Base-by-base conservation (phyloP, 1,284 basidiomycete genomes). In the Austroboletus niveus region DNA sequence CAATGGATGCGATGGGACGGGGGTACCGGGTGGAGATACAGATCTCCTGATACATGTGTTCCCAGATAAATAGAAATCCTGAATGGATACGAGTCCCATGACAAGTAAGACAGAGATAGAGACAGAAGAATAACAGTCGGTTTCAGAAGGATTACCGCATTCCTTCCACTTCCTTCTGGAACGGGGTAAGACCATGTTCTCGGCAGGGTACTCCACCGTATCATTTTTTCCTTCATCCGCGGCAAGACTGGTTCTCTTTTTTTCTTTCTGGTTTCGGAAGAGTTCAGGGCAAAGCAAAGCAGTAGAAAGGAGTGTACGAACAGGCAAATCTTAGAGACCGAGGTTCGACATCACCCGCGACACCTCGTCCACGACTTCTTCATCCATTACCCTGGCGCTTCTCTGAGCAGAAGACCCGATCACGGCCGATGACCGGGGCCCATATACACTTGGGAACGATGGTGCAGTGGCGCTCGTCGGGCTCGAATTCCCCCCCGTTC, bases 371-470 rank as follows among this genome's bases (percentile, higher is more conserved):
- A 83, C 78, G 38, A 73, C 72, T 45, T 83, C 82, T 44, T 85
- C 82, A 47, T 87, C 84, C 53, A 80, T 74, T 12, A 74, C 67
- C 53, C 75, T 72, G 35, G 78, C 76, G 31, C 70, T 70, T 40
- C 79, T 74, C 49, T 78, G 75, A 32, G 69, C 63, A 44, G 75
- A 72, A 30, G 74, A 69, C 17, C 79, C 76, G 40, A 78, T 74
- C 31, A 79, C 74, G 8, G 77, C 73, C 36, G 77, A 74, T 35
- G 73, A 68, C 15, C 81, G 78, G 5, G 82, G 82, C 0, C 80
- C 86, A 62, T 90, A 90, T 11, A 92, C 89, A 59, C 87, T 90
- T 9, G 89, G 89, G 74, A 92, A 92, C 10, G 81, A 85, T 42
- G 88, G 89, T 12, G 84, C 84, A 10, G 85, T 87, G 22, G 76